These are phyloP conservation scores for Helotiales sp. DNA, from an alignment of 2,329 filamentous ascomycete species.

Conservation along the genomic window DNA sequence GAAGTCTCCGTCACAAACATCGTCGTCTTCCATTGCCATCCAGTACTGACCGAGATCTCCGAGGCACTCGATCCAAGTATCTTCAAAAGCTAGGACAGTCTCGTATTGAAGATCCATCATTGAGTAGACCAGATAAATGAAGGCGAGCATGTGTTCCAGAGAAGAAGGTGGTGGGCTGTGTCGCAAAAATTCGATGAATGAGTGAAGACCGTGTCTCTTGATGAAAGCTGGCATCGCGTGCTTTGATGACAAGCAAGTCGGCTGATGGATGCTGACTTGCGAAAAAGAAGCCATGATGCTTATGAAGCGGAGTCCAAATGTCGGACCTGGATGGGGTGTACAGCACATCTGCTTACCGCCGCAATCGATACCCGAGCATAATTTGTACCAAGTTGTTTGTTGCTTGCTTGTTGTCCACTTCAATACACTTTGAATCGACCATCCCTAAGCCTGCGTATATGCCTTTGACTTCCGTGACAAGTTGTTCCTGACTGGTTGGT, in stretches of 20 bases:
- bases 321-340: background rate
- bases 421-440: conserved; percentile 86
- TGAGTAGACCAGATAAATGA: conserved; percentile 86
- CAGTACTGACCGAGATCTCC: conserved; percentile 82
- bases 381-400: background rate
- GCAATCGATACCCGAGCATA: too few relatives aligned
- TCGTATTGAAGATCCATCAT: conserved; percentile 90
- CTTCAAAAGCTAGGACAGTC: conserved; percentile 79
- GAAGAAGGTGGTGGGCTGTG: conserved; percentile 72
- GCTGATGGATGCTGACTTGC: conserved; percentile 79
- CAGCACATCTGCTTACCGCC: too few relatives aligned
- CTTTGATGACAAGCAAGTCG: conserved; percentile 57
- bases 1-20: background rate
- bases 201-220: conserved; percentile 92
- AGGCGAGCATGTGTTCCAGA: conserved; percentile 87
- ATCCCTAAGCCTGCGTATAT: conserved; percentile 80
- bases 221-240: conserved; percentile 92
- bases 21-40: conserved; percentile 63
- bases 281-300: conserved; percentile 86
- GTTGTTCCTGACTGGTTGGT: conserved; percentile 34
- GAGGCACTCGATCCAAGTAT: conserved; percentile 87
- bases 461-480: conserved; percentile 40
- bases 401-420: conserved; percentile 71
- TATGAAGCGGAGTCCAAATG: conserved; percentile 72
- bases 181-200: conserved; percentile 76